Evolutionary conservation across 2,329 filamentous ascomycete genomes (phyloP).

Genomic region (Diplocarpon rosae): DNA sequence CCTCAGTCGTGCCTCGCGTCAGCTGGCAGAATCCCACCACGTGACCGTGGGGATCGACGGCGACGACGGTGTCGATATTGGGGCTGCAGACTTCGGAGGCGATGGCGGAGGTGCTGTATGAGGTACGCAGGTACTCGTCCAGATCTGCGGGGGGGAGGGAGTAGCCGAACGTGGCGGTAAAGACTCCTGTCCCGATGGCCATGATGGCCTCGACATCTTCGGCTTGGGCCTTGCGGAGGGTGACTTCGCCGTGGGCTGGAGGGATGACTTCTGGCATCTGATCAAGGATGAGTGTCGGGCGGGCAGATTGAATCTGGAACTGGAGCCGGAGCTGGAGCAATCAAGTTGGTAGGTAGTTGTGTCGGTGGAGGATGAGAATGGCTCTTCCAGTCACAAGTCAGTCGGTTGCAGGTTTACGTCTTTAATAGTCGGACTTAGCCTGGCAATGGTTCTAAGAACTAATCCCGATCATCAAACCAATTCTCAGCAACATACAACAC

Average conservation of each 20-base stretch:
- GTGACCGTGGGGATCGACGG: conserved; percentile 13
- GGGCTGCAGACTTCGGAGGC: conserved; percentile 20
- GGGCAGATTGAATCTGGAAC: neutral
- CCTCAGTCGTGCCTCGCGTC: conserved; percentile 29
- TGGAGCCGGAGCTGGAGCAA: neutral
- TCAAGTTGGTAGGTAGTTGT: neutral
- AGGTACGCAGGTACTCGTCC: conserved; percentile 28
- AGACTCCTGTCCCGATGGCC: conserved; percentile 29
- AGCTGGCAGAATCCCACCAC: conserved; percentile 34
- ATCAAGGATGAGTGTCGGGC: neutral
- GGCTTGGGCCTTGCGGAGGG: conserved; percentile 22
- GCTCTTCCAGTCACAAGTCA: too few relatives aligned
- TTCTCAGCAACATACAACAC: too few relatives aligned
- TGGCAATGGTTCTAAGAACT: too few relatives aligned
- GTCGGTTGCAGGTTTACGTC: too few relatives aligned
- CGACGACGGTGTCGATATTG: conserved; percentile 22
- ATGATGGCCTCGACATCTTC: conserved; percentile 27
- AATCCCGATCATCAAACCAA: too few relatives aligned
- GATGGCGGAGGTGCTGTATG: conserved; percentile 27
- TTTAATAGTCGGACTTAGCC: too few relatives aligned
- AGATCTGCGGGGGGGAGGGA: conserved; percentile 31
- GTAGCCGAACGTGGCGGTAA: conserved; percentile 32
- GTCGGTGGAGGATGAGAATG: too few relatives aligned
- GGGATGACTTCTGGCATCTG: conserved; percentile 9
- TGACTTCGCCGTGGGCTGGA: conserved; percentile 4